phyloP scores from a whole-genome alignment of 2,329 filamentous ascomycete genomes.

The Exophiala xenobiotica region DNA sequence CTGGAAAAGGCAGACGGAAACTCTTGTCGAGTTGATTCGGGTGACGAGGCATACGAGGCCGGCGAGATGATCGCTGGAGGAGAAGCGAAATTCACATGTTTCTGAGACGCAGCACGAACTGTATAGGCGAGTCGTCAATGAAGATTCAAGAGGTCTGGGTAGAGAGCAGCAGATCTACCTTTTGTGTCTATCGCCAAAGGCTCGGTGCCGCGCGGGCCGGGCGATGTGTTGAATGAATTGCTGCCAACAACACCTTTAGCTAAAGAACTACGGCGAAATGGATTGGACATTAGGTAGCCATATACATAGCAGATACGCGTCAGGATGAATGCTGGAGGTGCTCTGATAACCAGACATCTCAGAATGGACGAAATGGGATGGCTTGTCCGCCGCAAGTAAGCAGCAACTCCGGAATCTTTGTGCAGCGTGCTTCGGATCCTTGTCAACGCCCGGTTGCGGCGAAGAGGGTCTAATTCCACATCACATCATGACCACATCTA shows the following conservation, averaged over 20 bases:
- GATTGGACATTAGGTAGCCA: conserved; percentile 44
- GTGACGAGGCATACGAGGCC: conserved; percentile 28
- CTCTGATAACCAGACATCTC: neutral
- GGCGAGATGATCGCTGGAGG: conserved; percentile 30
- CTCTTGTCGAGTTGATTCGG: conserved; percentile 30
- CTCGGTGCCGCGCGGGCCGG: conserved; percentile 26
- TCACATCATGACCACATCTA: too few species aligned
- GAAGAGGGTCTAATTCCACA: too few species aligned
- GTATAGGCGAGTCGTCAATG: conserved; percentile 2
- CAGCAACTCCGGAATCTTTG: neutral
- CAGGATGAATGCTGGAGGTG: conserved; percentile 6
- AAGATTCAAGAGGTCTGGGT: neutral
- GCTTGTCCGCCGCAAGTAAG: neutral
- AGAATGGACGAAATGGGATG: neutral
- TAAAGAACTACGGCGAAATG: conserved; percentile 48
- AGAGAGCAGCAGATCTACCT: conserved; percentile 17
- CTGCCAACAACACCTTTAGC: conserved; percentile 34
- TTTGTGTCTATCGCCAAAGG: conserved; percentile 27
- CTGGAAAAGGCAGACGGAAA: conserved; percentile 16
- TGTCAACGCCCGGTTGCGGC: neutral
- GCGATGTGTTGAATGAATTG: conserved; percentile 26
- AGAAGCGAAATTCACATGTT: conserved; percentile 30
- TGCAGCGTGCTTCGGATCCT: neutral
- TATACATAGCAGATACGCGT: conserved; percentile 36
- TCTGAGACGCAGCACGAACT: conserved; percentile 21